Evolutionary conservation across 345 rosid species (phyloP).

Genomic region (Hypericum perforatum): DNA sequence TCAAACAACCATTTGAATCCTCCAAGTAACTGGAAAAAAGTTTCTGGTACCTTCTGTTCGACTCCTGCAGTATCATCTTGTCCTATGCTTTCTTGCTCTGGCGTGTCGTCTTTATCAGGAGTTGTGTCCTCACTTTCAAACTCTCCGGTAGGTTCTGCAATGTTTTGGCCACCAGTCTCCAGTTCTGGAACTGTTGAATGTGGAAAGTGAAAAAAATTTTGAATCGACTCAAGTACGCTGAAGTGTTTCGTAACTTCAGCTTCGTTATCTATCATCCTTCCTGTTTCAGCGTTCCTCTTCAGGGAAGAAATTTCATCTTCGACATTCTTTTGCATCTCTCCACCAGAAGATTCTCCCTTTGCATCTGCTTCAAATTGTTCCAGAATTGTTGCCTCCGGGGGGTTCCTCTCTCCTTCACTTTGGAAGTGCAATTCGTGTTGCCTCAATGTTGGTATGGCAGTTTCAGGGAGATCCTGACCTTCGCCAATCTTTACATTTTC

Average conservation of each 20-base stretch:
- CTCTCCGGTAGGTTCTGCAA: not conserved
- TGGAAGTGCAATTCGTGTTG: constrained; percentile 1
- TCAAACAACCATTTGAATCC: constrained; percentile 4
- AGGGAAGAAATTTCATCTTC: constrained; percentile 13
- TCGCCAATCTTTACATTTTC: constrained; percentile 5
- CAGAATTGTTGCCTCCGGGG: not conserved
- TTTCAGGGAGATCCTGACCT: constrained; percentile 8
- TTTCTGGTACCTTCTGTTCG: constrained; percentile 11
- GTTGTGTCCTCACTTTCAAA: not conserved
- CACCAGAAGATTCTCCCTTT: constrained; percentile 3
- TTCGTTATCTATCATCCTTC: constrained; percentile 8
- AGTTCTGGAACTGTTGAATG: constrained; percentile 13
- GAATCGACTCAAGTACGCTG: constrained; percentile 9
- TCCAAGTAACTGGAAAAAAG: constrained; percentile 1
- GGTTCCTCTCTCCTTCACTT: constrained; percentile 7
- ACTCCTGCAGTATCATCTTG: constrained; percentile 14
- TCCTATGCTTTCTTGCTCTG: constrained; percentile 6
- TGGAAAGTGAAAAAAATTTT: constrained; percentile 6
- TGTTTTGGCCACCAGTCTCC: constrained; percentile 13
- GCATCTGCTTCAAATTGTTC: constrained; percentile 2
- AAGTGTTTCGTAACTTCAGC: constrained; percentile 13
- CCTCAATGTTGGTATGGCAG: not conserved
- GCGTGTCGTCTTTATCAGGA: not conserved
- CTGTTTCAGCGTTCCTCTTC: constrained; percentile 10
- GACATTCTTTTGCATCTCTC: constrained; percentile 12